phyloP scores from a whole-genome alignment of 371 early-diverging fungal species.

The Phascolomyces articulosus region DNA sequence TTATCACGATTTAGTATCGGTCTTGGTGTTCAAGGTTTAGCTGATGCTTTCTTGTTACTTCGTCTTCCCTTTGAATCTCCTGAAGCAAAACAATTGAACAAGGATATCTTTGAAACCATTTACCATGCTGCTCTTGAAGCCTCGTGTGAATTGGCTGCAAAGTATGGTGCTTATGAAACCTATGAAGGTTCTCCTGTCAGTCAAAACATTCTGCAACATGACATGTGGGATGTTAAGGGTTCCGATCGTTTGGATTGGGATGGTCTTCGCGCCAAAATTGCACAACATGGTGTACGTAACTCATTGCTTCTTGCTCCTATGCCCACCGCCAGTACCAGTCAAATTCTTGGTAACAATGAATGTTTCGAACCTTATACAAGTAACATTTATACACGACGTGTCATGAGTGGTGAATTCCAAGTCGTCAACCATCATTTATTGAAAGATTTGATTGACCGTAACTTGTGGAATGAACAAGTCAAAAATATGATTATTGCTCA shows the following conservation, averaged over 20 bases:
- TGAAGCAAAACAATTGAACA: constrained; percentile 87
- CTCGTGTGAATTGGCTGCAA: constrained; percentile 87
- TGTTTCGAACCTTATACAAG: constrained; percentile 97
- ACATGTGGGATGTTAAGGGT: constrained; percentile 88
- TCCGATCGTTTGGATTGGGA: constrained; percentile 92
- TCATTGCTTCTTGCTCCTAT: constrained; percentile 96
- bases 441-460: constrained; percentile 91
- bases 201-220: constrained; percentile 93
- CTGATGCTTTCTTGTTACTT: constrained; percentile 95
- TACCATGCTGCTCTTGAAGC: constrained; percentile 97
- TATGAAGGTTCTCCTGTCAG: constrained; percentile 93
- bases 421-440: constrained; percentile 96
- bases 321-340: constrained; percentile 99
- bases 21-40: constrained; percentile 98
- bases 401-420: constrained; percentile 99
- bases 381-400: constrained; percentile 98
- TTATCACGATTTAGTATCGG: constrained; percentile 62
- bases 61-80: constrained; percentile 94
- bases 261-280: constrained; percentile 79
- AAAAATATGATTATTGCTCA: constrained; percentile 96
- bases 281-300: constrained; percentile 92
- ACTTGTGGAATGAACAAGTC: constrained; percentile 94
- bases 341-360: constrained; percentile 98
- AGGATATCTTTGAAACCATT: constrained; percentile 96
- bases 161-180: constrained; percentile 86